These are phyloP conservation scores for Basipetospora sp. DNA, from an alignment of 2,329 filamentous ascomycete genomes.

Conservation along the genomic window DNA sequence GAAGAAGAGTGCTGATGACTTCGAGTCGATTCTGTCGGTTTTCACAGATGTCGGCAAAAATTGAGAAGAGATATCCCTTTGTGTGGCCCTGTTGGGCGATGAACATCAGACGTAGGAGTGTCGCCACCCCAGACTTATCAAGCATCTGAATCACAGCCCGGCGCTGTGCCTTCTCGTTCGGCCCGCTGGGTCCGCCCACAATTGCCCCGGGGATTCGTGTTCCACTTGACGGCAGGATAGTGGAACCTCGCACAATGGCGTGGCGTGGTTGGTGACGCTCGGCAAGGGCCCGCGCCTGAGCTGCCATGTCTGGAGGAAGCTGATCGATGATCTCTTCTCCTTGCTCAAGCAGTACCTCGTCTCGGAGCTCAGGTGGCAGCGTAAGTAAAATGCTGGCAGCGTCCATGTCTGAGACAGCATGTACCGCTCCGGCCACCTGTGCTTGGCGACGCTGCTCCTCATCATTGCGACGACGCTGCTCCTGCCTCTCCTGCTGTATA, in stretches of 20 bases:
- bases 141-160: slow-evolving; percentile 89
- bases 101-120: slow-evolving; percentile 96
- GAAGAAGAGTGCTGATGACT: slow-evolving; percentile 79
- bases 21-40: slow-evolving; percentile 93
- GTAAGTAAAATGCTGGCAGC: slow-evolving; percentile 83
- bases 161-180: slow-evolving; percentile 48
- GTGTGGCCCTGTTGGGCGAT: slow-evolving; percentile 82
- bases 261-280: slow-evolving; percentile 21
- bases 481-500: slow-evolving; percentile 75
- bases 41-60: slow-evolving; percentile 82
- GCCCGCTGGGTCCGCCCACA: slow-evolving; percentile 12
- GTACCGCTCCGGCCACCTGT: slow-evolving; percentile 22
- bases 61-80: slow-evolving; percentile 67
- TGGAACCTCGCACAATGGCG: slow-evolving; percentile 10
- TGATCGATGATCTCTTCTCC: slow-evolving; percentile 75
- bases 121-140: slow-evolving; percentile 88
- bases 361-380: slow-evolving; percentile 67
- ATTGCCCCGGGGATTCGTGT: slow-evolving; percentile 13
- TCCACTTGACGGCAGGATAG: slow-evolving; percentile 1
- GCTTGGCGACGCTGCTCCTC: slow-evolving; percentile 62
- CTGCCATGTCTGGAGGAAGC: slow-evolving; percentile 70
- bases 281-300: slow-evolving; percentile 63
- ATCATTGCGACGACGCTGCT: slow-evolving; percentile 74
- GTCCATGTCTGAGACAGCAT: slow-evolving; percentile 61
- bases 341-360: slow-evolving; percentile 80